Percentiles rank a stretch among this genome's conserved stretches.
phyloP scores from a whole-genome alignment of 768 basidiomycete genomes.

The Tricholomella constricta region DNA sequence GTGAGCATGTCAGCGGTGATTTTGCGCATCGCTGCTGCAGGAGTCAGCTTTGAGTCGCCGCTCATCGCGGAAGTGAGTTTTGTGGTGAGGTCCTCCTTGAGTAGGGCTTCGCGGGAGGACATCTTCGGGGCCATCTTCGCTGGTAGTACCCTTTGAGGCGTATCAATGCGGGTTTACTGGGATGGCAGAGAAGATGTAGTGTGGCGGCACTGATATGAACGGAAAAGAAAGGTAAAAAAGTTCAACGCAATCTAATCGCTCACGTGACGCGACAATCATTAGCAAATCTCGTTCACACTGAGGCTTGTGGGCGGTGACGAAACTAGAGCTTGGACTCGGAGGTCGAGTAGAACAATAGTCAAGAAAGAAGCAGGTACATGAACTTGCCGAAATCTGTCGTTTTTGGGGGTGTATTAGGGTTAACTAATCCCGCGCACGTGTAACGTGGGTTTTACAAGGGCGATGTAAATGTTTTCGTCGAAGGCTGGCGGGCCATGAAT shows the following conservation, averaged over 20 bases:
- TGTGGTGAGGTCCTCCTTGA: slow-evolving; percentile 27
- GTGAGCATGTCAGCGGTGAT: slow-evolving; percentile 38
- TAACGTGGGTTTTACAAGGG: too few species aligned
- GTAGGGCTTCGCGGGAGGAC: slow-evolving; percentile 14
- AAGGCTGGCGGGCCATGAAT: too few species aligned
- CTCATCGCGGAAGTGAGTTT: slow-evolving; percentile 26
- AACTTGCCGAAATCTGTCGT: too few species aligned
- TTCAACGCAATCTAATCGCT: background rate
- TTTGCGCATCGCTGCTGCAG: slow-evolving; percentile 32
- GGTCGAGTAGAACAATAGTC: too few species aligned
- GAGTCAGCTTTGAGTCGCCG: slow-evolving; percentile 29
- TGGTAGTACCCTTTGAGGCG: too few species aligned
- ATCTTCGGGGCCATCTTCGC: too few species aligned
- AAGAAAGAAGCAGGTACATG: too few species aligned
- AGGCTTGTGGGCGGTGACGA: too few species aligned
- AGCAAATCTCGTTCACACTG: background rate
- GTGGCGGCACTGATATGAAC: background rate
- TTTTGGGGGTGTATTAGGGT: too few species aligned
- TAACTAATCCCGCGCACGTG: too few species aligned
- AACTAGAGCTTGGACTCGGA: too few species aligned
- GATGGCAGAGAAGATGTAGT: background rate
- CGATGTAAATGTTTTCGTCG: too few species aligned
- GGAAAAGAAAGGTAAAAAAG: background rate
- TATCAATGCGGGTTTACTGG: background rate
- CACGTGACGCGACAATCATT: background rate